phyloP scores from a whole-genome alignment of 768 basidiomycete genomes.

The Paxillus involutus region DNA sequence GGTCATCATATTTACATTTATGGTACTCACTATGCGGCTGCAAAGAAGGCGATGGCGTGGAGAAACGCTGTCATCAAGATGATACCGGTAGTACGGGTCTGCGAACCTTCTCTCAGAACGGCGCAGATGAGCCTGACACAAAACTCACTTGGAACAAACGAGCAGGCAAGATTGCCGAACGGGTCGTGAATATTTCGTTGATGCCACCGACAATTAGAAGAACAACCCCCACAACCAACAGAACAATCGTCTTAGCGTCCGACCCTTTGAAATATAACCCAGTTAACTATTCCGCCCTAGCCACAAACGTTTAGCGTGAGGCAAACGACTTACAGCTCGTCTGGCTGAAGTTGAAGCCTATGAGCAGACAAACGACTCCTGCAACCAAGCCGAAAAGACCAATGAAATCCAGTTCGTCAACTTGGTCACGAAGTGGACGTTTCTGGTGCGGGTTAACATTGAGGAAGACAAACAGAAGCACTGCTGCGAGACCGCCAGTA shows the following conservation, averaged over 20 bases:
- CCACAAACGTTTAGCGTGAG: background rate
- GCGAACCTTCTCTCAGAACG: background rate
- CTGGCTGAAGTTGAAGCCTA: slow-evolving; percentile 75
- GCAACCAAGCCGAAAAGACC: slow-evolving; percentile 62
- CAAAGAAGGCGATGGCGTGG: slow-evolving; percentile 66
- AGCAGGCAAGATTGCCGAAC: slow-evolving; percentile 73
- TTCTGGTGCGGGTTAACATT: slow-evolving; percentile 76
- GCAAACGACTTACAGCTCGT: slow-evolving; percentile 51
- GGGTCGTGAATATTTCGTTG: slow-evolving; percentile 61
- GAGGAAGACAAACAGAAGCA: slow-evolving; percentile 68
- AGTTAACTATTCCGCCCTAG: background rate
- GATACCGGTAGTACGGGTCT: slow-evolving; percentile 74
- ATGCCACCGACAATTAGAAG: slow-evolving; percentile 51
- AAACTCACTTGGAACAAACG: slow-evolving; percentile 63
- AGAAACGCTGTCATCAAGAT: slow-evolving; percentile 58
- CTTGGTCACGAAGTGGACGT: slow-evolving; percentile 55
- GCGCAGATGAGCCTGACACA: background rate
- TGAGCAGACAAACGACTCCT: slow-evolving; percentile 65
- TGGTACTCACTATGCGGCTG: slow-evolving; percentile 30
- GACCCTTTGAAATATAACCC: slow-evolving; percentile 44
- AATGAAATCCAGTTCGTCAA: slow-evolving; percentile 67
- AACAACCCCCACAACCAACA: slow-evolving; percentile 57
- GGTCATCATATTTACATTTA: background rate
- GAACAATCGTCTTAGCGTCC: slow-evolving; percentile 55
- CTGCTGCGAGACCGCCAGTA: slow-evolving; percentile 65